Evolutionary conservation across 306 rosid species (phyloP).

Genomic region (Dalbergia oliveri): DNA sequence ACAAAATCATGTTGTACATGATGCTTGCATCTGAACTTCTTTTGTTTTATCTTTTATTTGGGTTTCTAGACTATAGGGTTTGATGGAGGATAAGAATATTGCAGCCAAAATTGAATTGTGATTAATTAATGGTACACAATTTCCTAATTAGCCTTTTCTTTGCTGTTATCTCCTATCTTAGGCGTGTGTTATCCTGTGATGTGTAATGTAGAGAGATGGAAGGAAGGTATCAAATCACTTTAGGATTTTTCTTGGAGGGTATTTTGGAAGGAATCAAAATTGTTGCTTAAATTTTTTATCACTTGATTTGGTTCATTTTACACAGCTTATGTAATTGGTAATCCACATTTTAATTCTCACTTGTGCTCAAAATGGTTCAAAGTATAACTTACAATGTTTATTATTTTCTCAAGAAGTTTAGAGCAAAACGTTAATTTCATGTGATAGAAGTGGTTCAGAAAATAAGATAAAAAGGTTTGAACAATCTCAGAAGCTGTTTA

Average conservation of each 20-base stretch:
- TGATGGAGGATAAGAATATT: constrained; percentile 38
- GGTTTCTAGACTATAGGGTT: constrained; percentile 17
- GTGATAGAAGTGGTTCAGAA: not conserved
- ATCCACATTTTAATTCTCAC: constrained; percentile 30
- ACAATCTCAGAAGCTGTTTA: not conserved
- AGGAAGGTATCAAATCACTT: constrained; percentile 30
- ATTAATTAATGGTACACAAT: not conserved
- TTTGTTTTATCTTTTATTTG: constrained; percentile 14
- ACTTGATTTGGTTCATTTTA: constrained; percentile 25
- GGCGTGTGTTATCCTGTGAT: not conserved
- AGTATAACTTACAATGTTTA: constrained; percentile 27
- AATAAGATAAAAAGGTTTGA: not conserved
- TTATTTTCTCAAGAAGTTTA: constrained; percentile 18
- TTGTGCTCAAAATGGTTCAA: constrained; percentile 18
- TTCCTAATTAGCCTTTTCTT: constrained; percentile 19
- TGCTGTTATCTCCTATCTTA: constrained; percentile 31
- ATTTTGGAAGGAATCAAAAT: constrained; percentile 34
- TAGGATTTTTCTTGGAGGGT: constrained; percentile 21
- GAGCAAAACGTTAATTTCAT: constrained; percentile 23
- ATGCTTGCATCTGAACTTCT: constrained; percentile 39
- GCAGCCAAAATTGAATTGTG: constrained; percentile 30
- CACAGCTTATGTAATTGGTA: constrained; percentile 17
- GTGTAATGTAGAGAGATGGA: constrained; percentile 27
- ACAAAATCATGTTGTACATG: not conserved
- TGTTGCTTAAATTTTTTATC: constrained; percentile 23